phyloP scores from a whole-genome alignment of 306 rosid genomes.

The Prunus mongolica region DNA sequence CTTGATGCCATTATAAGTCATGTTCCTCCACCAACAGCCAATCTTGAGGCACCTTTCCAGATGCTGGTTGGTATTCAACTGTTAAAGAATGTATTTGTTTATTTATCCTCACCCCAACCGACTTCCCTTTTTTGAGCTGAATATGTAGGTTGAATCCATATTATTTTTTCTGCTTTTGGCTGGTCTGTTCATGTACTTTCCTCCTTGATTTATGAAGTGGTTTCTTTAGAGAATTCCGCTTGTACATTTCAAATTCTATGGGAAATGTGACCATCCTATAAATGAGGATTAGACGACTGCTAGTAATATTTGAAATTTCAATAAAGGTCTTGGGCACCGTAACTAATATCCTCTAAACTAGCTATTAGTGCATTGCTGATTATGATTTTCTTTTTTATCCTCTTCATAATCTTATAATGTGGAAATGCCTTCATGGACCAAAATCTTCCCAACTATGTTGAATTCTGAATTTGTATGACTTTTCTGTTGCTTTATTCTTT shows the following conservation, averaged over 20 bases:
- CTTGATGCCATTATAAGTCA: slow-evolving; percentile 77
- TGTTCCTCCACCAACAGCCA: slow-evolving; percentile 74
- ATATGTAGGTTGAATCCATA: background rate
- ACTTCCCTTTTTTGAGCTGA: background rate
- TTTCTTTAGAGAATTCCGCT: background rate
- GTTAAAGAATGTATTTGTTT: background rate
- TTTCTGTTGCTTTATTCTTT: background rate
- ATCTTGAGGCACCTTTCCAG: slow-evolving; percentile 70
- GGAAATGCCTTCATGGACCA: background rate
- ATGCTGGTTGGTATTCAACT: slow-evolving; percentile 84
- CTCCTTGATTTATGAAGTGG: background rate
- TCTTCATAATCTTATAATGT: background rate
- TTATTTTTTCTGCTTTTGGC: background rate
- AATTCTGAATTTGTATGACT: background rate
- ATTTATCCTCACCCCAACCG: background rate
- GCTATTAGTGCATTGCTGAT: background rate
- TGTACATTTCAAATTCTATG: background rate
- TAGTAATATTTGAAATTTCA: no score
- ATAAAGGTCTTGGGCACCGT: background rate
- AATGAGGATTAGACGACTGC: no score
- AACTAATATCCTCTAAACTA: background rate
- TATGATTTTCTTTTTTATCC: background rate
- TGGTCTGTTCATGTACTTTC: background rate
- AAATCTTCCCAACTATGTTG: background rate
- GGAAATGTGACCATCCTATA: no score